phyloP scores from a whole-genome alignment of 305 asterid genomes.

The Euphrasia arctica region DNA sequence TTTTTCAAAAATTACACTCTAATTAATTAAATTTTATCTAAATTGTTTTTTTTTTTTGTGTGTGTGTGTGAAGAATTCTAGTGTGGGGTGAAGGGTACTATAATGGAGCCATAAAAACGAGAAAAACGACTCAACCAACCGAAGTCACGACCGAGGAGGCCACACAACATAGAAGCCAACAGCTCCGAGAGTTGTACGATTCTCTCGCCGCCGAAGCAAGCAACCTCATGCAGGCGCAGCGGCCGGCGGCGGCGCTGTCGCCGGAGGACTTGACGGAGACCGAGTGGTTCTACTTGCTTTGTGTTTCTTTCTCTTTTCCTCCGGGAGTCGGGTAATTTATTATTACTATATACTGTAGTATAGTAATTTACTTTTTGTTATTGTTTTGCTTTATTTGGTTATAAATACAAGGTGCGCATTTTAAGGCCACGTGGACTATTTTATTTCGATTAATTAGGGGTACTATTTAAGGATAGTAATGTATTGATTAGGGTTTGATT shows the following conservation, averaged over 20 bases:
- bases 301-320: constrained; percentile 82
- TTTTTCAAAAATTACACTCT: too few relatives aligned
- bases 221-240: constrained; percentile 31
- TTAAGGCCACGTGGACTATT: constrained; percentile 4
- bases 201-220: constrained; percentile 44
- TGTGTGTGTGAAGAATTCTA: constrained; percentile 36
- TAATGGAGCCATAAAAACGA: constrained; percentile 86
- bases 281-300: constrained; percentile 89
- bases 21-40: too few relatives aligned
- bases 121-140: constrained; percentile 65
- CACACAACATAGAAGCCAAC: constrained; percentile 68
- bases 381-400: neutral
- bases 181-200: constrained; percentile 66
- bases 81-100: constrained; percentile 82
- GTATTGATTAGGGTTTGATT: constrained; percentile 16
- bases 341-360: neutral
- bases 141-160: constrained; percentile 79
- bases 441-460: neutral
- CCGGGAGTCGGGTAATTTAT: constrained; percentile 56
- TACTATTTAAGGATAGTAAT: constrained; percentile 19
- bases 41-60: too few relatives aligned
- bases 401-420: neutral
- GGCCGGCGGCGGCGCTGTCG: constrained; percentile 69
- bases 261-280: constrained; percentile 95
- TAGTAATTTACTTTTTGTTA: neutral